A percentile compares a stretch with the other conserved stretches of the same genome.
These are phyloP conservation scores for Phytophthora pistaciae DNA, from an alignment of 352 stramenopile species.

Conservation along the genomic window DNA sequence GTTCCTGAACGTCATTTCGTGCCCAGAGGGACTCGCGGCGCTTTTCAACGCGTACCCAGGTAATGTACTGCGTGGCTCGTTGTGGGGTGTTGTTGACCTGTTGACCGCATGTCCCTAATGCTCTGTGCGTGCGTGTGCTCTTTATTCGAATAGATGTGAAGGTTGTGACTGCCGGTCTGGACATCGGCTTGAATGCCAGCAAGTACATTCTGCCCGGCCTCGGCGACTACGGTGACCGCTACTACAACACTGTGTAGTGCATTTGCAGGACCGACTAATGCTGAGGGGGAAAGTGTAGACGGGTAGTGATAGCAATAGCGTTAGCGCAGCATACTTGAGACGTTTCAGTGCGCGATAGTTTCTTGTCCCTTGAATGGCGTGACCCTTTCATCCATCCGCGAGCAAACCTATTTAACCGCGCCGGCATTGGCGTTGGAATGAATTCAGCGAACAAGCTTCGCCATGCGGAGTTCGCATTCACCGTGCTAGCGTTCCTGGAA, in stretches of 20 bases:
- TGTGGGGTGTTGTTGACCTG: too few relatives aligned
- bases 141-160: constrained; percentile 55
- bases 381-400: constrained; percentile 10
- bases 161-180: constrained; percentile 85
- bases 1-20: constrained; percentile 96
- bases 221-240: constrained; percentile 96
- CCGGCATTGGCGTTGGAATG: constrained; percentile 5
- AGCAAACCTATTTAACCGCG: constrained; percentile 14
- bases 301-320: constrained; percentile 12
- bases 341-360: constrained; percentile 13
- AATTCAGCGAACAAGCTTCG: constrained; percentile 1
- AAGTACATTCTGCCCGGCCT: constrained; percentile 98
- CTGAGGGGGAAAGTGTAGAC: not conserved
- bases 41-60: constrained; percentile 81
- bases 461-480: constrained; percentile 9
- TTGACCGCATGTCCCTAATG: too few relatives aligned
- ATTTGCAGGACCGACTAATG: not conserved
- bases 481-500: not conserved
- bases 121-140: not conserved
- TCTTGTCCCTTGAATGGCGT: constrained; percentile 20
- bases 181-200: constrained; percentile 91
- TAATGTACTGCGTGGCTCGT: constrained; percentile 15
- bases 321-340: not conserved
- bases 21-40: constrained; percentile 88
- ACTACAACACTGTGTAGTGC: constrained; percentile 80